Percentiles rank a stretch among this genome's conserved stretches.
Conservation (phyloP, 2,329 filamentous ascomycete species). For the Cladosporium sp. region DNA sequence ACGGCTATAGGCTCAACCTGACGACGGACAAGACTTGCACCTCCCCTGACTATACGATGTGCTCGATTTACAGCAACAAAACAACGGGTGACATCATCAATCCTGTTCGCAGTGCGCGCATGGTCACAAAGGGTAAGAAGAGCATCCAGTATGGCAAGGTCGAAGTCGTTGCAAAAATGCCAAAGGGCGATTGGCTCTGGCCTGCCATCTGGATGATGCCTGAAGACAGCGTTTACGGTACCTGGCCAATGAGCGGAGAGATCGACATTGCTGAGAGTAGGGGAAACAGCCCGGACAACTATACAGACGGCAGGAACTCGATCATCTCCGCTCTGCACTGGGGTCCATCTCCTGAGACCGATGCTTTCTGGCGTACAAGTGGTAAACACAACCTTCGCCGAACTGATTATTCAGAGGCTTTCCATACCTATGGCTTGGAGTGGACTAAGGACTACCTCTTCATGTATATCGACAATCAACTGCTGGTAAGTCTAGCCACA, state of each 20-base stretch:
- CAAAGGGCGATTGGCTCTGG: constrained; percentile 77
- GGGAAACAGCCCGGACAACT: constrained; percentile 60
- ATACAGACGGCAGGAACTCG: constrained; percentile 74
- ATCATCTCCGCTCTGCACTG: constrained; percentile 73
- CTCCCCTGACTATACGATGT: constrained; percentile 53
- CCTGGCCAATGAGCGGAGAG: constrained; percentile 73
- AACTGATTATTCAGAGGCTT: constrained; percentile 63
- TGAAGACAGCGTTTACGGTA: constrained; percentile 62
- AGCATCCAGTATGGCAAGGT: constrained; percentile 73
- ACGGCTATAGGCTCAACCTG: constrained; percentile 51
- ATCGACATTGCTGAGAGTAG: constrained; percentile 76
- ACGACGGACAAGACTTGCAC: constrained; percentile 63
- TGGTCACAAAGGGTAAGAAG: constrained; percentile 66
- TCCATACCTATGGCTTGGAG: constrained; percentile 73
- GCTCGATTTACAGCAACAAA: constrained; percentile 65
- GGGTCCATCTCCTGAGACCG: constrained; percentile 65
- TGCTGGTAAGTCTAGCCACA: constrained; percentile 42
- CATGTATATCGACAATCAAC: constrained; percentile 73
- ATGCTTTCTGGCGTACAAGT: constrained; percentile 77
- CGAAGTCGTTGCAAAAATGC: constrained; percentile 70
- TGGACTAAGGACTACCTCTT: constrained; percentile 83
- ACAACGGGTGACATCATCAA: constrained; percentile 71
- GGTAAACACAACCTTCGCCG: constrained; percentile 68
- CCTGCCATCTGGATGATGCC: constrained; percentile 85
- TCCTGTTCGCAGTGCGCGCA: constrained; percentile 68